Base-by-base conservation (phyloP, 306 rosid species). In the Glycine tomentella region DNA sequence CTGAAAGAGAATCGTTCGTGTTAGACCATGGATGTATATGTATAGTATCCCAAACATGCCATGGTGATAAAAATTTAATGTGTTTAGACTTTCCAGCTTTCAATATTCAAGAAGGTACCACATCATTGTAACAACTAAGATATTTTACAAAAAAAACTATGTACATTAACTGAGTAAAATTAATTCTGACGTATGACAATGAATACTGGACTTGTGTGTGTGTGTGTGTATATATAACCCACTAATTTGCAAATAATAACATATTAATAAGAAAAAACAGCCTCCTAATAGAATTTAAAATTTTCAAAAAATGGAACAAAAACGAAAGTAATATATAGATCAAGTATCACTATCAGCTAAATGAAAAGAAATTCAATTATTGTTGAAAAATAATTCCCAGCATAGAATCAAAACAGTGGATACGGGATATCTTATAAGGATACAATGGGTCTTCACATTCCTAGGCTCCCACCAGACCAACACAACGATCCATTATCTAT, bases 291-390 rank as follows among this genome's bases (percentile, higher is more conserved):
- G 31, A 25, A 25, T 62, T 38, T 70, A 55, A 56, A 16, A 9
- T 45, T 75, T 80, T 15, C 83, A 40, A 42, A 74, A 48, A 15
- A 13, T 33, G 10, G 2, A 8, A 42, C 8, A 36, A 13, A 73
- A 81, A 3, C 1, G n/a, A 66, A 68, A 57, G 11, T 45, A 9
- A 49, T 53, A 34, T 38, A 50, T 69, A 81, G 46, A 36, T 34
- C 6, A 70, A 8, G 38, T 36, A 56, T 66, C 31, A 25, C 31
- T 25, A 25, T 25, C 76, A 62, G 45, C 73, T 64, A 17, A 14
- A 67, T 57, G 72, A 63, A 78, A 86, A 49, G 4, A 65, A 80
- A 69, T 66, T 12, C 49, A 50, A 17, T 33, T 85, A 16, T 63
- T 7, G 64, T 51, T 66, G 38, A 2, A 12, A 65, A 63, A 38